Evolutionary conservation across 495 filamentous ascomycete species (phyloP).

Genomic region (Jackrogersella minutella): DNA sequence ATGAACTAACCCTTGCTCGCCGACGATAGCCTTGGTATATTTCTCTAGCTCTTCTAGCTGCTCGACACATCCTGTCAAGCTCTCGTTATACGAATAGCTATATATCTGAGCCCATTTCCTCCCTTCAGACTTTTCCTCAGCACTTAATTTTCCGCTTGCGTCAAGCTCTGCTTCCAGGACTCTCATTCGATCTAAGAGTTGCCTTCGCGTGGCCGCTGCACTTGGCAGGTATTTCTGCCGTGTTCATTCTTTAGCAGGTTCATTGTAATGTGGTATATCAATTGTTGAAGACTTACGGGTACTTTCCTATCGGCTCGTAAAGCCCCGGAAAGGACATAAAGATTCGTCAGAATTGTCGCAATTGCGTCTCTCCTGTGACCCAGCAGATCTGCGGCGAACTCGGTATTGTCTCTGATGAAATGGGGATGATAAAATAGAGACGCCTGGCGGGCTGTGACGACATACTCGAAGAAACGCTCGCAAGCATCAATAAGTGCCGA

Average conservation of each 20-base stretch:
- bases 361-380: slow-evolving; percentile 62
- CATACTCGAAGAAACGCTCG: slow-evolving; percentile 65
- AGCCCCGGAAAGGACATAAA: slow-evolving; percentile 65
- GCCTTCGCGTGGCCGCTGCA: slow-evolving; percentile 60
- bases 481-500: slow-evolving; percentile 61
- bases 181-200: slow-evolving; percentile 60
- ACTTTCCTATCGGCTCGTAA: slow-evolving; percentile 59
- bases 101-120: slow-evolving; percentile 48
- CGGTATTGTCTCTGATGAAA: slow-evolving; percentile 52
- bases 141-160: slow-evolving; percentile 37
- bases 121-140: slow-evolving; percentile 30
- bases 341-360: slow-evolving; percentile 63
- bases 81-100: slow-evolving; percentile 54
- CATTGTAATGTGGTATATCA: neutral
- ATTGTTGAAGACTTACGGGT: slow-evolving; percentile 45
- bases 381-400: slow-evolving; percentile 54
- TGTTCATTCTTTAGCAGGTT: neutral
- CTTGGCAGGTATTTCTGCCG: slow-evolving; percentile 59
- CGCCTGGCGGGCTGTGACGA: slow-evolving; percentile 64
- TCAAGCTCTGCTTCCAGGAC: slow-evolving; percentile 54
- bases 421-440: slow-evolving; percentile 64
- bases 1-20: slow-evolving; percentile 56
- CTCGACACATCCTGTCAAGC: slow-evolving; percentile 64
- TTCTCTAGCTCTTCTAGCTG: slow-evolving; percentile 60
- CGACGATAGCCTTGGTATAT: slow-evolving; percentile 62